Evolutionary conservation across 2,329 filamentous ascomycete genomes (phyloP), one percentile per base, ranked within the genome.

Genomic region (Cryphonectria japonica): DNA sequence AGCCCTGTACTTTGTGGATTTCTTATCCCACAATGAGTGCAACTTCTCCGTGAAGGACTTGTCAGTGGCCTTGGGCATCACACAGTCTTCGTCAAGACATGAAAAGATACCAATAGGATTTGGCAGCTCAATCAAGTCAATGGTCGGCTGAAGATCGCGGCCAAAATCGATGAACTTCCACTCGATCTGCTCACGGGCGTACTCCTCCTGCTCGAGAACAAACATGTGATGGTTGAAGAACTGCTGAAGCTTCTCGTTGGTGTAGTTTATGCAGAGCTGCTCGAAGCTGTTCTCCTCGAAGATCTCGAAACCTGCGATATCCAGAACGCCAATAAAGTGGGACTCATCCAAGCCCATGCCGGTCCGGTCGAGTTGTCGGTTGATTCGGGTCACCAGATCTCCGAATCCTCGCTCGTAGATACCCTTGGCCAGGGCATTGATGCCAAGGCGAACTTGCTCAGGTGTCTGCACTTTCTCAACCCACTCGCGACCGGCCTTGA

Each of bases 141-240:
- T 99, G 0, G 96, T 99, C 0, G 96, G 96, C 79, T 99, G 97
- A 37, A 99, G 85, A 78, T 99, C 96, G 73, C 95, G 94, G 26
- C 96, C 96, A 79, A 99, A 99, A 81, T 99, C 96, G 78, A 99
- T 99, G 79, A 99, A 99, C 78, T 98, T 94, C 96, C 96, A 99
- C 82, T 99, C 96, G 76, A 99, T 99, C 80, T 98, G 93, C 79
- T 99, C 96, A 64, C 95, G 87, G 11, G 96, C 95, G 80, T 99
- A 99, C 80, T 99, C 96, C 80, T 99, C 96, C 78, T 99, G 96
- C 79, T 99, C 96, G 9, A 99, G 86, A 13, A 99, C 96, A 78
- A 99, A 99, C 96, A 99, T 99, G 84, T 99, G 97, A 79, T 99
- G 96, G 78, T 99, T 99, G 88, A 99, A 99, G 81, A 99, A 99